phyloP scores from a whole-genome alignment of 23 red algal species.

The Gracilaria domingensis region DNA sequence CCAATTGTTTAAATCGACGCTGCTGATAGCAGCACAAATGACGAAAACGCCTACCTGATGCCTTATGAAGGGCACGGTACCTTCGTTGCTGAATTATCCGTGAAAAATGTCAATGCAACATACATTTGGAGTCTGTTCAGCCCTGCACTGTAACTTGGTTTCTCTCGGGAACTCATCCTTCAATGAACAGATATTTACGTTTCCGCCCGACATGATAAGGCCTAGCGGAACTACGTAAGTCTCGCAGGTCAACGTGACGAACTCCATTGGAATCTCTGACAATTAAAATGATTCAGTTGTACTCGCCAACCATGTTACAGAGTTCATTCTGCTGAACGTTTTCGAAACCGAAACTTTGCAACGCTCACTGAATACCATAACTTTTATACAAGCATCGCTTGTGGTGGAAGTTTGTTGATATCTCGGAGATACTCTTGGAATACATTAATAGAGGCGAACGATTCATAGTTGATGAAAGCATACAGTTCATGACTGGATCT shows the following conservation, averaged over 20 bases:
- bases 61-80: slow-evolving; percentile 20
- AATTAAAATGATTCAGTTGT: neutral
- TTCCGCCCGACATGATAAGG: slow-evolving; percentile 22
- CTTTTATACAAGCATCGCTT: slow-evolving; percentile 52
- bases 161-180: slow-evolving; percentile 4
- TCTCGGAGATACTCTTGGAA: slow-evolving; percentile 24
- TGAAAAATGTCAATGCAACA: slow-evolving; percentile 18
- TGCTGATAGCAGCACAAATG: slow-evolving; percentile 46
- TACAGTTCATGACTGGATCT: slow-evolving; percentile 6
- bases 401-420: slow-evolving; percentile 12
- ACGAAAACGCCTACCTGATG: slow-evolving; percentile 32
- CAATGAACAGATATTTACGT: slow-evolving; percentile 19
- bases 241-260: slow-evolving; percentile 21
- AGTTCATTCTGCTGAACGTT: slow-evolving; percentile 36
- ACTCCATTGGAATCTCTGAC: slow-evolving; percentile 29
- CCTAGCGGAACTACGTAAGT: slow-evolving; percentile 8
- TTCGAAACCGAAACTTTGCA: slow-evolving; percentile 27
- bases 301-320: neutral
- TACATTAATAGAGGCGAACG: slow-evolving; percentile 25
- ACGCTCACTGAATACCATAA: slow-evolving; percentile 26
- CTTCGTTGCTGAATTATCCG: slow-evolving; percentile 55
- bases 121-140: slow-evolving; percentile 42
- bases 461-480: slow-evolving; percentile 25
- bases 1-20: slow-evolving; percentile 47
- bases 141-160: neutral